Conservation (phyloP, 2,329 filamentous ascomycete genomes). For the Lecanicillium sp. region DNA sequence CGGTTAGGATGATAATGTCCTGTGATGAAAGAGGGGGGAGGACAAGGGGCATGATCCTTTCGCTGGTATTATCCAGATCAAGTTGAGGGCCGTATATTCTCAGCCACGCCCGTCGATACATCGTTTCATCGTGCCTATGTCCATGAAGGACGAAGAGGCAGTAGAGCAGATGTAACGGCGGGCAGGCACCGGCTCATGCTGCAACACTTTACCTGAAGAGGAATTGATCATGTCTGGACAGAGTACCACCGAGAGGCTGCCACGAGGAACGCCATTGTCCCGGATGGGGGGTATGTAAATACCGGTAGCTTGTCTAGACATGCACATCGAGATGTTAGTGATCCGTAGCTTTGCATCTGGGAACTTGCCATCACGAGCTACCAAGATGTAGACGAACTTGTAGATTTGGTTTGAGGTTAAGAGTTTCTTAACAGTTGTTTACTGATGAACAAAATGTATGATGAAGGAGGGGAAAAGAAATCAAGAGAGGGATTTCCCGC, state of each 20-base stretch:
- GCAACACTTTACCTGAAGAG: constrained; percentile 38
- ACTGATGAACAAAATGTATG: neutral
- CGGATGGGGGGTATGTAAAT: constrained; percentile 4
- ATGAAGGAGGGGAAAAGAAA: neutral
- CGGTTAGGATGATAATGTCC: constrained; percentile 24
- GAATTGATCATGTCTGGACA: constrained; percentile 32
- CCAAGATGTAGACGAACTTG: constrained; percentile 5
- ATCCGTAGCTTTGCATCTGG: neutral
- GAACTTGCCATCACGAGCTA: neutral
- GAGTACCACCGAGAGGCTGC: constrained; percentile 28
- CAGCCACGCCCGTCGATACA: constrained; percentile 38
- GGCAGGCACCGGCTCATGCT: constrained; percentile 59
- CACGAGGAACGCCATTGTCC: constrained; percentile 24
- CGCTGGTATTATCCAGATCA: constrained; percentile 99
- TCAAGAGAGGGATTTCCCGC: neutral
- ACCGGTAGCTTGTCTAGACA: constrained; percentile 3
- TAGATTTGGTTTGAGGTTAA: neutral
- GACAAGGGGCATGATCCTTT: constrained; percentile 90
- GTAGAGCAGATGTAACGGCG: constrained; percentile 14
- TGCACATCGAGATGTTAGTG: constrained; percentile 4
- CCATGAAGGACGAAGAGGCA: neutral
- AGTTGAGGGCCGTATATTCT: constrained; percentile 92
- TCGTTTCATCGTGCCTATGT: constrained; percentile 23
- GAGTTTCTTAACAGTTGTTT: neutral
- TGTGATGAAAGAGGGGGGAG: constrained; percentile 32